Evolutionary conservation across 2,329 filamentous ascomycete species (phyloP), one percentile per base, ranked within the genome.

Genomic region (Septoria petroselini): DNA sequence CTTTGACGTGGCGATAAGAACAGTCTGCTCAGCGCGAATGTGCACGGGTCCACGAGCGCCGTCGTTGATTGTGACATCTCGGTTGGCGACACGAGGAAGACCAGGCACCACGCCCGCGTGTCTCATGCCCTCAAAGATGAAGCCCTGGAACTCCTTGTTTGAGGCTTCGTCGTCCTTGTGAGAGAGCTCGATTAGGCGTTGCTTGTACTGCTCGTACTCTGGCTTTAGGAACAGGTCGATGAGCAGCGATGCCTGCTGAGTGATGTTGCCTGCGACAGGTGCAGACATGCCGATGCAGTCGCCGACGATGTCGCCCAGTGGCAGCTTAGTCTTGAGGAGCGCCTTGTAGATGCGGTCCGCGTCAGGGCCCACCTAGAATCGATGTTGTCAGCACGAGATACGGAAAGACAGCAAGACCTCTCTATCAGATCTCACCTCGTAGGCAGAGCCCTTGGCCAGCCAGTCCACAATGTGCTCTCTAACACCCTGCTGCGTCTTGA

Each of bases 81-180:
- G 68, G 12, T 71, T 68, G 3, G 75, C 75, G 8, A 77, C 68
- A 45, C 76, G 75, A n/a, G 75, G 73, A 1, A 79, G 64, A n/a
- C 76, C 76, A 0, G 76, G 75, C 1, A 78, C 71, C 1, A 76
- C 72, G 14, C 75, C 74, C 4, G 73, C 73, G 58, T 77, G 76
- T 8, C 76, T 72, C 73, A 79, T 78, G 34, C 76, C 77, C 60
- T 80, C 77, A 54, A 71, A 77, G 2, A 79, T 75, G 62, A 76
- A 80, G 9, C 76, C 75, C 55, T 76, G 73, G 1, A 79, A 69
- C 57, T 79, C 76, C 25, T 65, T 60, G 44, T 73, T 69, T 2
- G 75, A 70, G 1, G 65, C 64, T 3, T 64, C 63, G 4, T 72
- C 66, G 35, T 75, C 68, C 55, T 68, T 69, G 51, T 76, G 69